Evolutionary conservation across 768 basidiomycete genomes (phyloP).

Genomic region (Boletus tylopilopsis): DNA sequence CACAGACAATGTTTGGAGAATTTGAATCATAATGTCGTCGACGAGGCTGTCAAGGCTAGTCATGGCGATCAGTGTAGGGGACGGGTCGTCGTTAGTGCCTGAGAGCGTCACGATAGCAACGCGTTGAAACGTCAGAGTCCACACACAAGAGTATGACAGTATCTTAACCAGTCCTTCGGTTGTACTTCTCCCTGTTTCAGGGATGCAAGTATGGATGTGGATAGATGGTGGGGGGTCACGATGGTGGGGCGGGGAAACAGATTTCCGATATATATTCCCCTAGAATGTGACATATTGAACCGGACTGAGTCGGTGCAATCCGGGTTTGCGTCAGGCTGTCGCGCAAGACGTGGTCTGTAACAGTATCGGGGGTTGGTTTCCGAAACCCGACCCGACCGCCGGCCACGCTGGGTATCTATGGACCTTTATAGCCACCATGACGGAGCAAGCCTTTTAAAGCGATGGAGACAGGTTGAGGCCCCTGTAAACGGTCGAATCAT

Average conservation of each 20-base stretch:
- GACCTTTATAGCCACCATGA: too few relatives aligned
- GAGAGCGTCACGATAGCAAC: conserved; percentile 3
- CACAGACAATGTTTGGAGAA: conserved; percentile 14
- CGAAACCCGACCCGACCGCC: not conserved
- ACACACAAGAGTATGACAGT: not conserved
- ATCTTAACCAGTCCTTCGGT: too few relatives aligned
- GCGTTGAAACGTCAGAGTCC: not conserved
- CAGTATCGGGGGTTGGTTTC: not conserved
- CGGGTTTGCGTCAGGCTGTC: not conserved
- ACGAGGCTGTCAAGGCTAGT: conserved; percentile 21
- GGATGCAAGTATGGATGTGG: not conserved
- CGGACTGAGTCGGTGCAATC: not conserved
- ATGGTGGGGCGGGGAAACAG: not conserved
- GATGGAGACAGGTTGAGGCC: too few relatives aligned
- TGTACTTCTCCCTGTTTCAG: too few relatives aligned
- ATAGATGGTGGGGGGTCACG: not conserved
- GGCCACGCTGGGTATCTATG: too few relatives aligned
- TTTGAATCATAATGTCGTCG: conserved; percentile 25
- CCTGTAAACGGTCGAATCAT: too few relatives aligned
- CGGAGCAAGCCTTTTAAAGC: too few relatives aligned
- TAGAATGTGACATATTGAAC: conserved; percentile 1
- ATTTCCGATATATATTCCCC: too few relatives aligned
- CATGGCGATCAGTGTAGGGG: not conserved
- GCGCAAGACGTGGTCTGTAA: conserved; percentile 2
- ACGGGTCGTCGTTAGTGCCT: not conserved